Conservation (phyloP, 768 basidiomycete genomes). For the Amanita subjunquillea region DNA sequence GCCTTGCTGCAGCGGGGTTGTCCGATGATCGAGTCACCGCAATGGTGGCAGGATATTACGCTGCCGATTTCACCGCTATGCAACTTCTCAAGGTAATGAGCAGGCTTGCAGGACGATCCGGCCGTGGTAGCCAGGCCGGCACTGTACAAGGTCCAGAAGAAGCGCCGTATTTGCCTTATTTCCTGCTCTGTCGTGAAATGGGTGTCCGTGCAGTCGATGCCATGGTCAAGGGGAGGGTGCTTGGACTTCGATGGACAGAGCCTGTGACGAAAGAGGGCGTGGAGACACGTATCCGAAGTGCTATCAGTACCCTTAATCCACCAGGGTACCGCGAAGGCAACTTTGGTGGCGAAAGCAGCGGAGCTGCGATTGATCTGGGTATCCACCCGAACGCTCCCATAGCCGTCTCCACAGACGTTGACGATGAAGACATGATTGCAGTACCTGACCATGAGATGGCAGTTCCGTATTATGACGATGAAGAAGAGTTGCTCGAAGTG, state of each 20-base stretch:
- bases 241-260: constrained; percentile 73
- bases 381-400: constrained; percentile 12
- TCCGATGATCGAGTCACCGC: constrained; percentile 21
- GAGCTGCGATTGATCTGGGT: constrained; percentile 10
- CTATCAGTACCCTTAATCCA: constrained; percentile 7
- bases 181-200: constrained; percentile 73
- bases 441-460: constrained; percentile 30
- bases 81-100: constrained; percentile 78
- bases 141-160: constrained; percentile 7
- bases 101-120: constrained; percentile 36
- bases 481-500: constrained; percentile 43
- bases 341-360: constrained; percentile 9
- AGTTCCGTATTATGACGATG: constrained; percentile 31
- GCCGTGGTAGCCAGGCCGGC: constrained; percentile 29
- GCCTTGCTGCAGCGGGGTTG: constrained; percentile 1
- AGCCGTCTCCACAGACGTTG: constrained; percentile 11
- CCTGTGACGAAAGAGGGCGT: constrained; percentile 46
- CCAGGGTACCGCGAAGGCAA: constrained; percentile 7
- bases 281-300: constrained; percentile 20
- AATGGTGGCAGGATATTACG: constrained; percentile 34
- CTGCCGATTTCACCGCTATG: constrained; percentile 66
- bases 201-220: constrained; percentile 78
- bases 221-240: constrained; percentile 68
- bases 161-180: constrained; percentile 63
- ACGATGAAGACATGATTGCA: constrained; percentile 21